Conservation (phyloP, 495 filamentous ascomycete genomes). For the Neurospora sp. region DNA sequence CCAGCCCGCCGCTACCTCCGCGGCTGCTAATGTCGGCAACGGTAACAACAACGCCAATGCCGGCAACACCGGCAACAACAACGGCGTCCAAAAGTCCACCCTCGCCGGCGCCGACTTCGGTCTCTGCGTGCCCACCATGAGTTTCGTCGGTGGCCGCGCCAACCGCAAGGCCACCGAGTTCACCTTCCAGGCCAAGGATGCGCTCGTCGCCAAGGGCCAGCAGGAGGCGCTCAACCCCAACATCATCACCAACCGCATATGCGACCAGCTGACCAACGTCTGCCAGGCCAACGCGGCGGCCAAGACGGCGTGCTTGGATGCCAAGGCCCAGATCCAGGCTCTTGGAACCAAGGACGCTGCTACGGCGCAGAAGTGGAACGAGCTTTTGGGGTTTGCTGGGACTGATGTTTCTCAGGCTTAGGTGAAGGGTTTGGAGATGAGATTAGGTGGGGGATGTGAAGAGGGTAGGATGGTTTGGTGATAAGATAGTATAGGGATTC, state of each 20-base stretch:
- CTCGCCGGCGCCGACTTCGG: constrained; percentile 38
- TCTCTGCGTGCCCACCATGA: constrained; percentile 43
- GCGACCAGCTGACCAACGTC: constrained; percentile 48
- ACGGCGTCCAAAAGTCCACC: constrained; percentile 12
- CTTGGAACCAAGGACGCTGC: constrained; percentile 29
- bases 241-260: constrained; percentile 59
- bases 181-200: constrained; percentile 45
- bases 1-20: constrained; percentile 11
- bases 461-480: neutral
- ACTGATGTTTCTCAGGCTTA: constrained; percentile 7
- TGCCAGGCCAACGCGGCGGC: constrained; percentile 48
- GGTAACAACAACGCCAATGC: neutral
- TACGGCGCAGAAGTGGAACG: constrained; percentile 36
- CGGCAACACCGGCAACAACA: neutral
- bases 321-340: constrained; percentile 29
- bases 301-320: constrained; percentile 32
- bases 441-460: neutral
- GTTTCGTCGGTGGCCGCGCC: constrained; percentile 38
- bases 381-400: constrained; percentile 32
- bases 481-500: neutral
- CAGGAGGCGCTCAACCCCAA: constrained; percentile 46
- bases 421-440: neutral
- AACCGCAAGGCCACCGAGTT: constrained; percentile 36
- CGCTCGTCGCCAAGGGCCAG: constrained; percentile 37
- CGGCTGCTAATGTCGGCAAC: constrained; percentile 4